Conservation (phyloP, 495 filamentous ascomycete species). For the Trichocladium uniseriatum region DNA sequence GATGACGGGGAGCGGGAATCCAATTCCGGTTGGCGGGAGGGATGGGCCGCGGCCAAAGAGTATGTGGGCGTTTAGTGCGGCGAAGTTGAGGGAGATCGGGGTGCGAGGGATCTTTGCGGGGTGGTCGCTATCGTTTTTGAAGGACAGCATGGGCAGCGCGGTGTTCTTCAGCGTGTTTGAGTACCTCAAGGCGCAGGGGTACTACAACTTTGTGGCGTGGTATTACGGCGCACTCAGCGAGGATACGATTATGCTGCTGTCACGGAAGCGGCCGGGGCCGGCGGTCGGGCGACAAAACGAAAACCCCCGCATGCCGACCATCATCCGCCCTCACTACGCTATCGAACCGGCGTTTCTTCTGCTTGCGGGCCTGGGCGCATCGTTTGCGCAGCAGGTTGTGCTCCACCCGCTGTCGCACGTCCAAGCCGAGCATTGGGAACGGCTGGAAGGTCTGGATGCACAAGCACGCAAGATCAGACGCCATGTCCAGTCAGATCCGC, state of each 20-base stretch:
- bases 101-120: constrained; percentile 74
- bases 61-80: constrained; percentile 71
- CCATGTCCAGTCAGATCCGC: constrained; percentile 21
- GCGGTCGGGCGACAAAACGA: background rate
- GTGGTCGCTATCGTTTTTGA: constrained; percentile 65
- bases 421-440: constrained; percentile 69
- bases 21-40: constrained; percentile 25
- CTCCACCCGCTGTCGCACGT: constrained; percentile 68
- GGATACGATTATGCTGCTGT: constrained; percentile 34
- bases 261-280: constrained; percentile 28
- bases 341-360: constrained; percentile 76
- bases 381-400: constrained; percentile 65
- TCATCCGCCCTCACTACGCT: constrained; percentile 76
- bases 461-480: constrained; percentile 41
- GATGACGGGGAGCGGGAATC: constrained; percentile 20
- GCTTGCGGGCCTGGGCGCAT: constrained; percentile 66
- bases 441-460: constrained; percentile 65
- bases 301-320: constrained; percentile 28
- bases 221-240: constrained; percentile 58
- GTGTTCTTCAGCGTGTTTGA: constrained; percentile 84
- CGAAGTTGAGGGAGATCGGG: constrained; percentile 72
- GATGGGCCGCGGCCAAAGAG: constrained; percentile 53
- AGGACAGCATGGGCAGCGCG: constrained; percentile 73
- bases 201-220: constrained; percentile 68
- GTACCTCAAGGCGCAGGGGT: constrained; percentile 74